These are phyloP conservation scores for Lepidium sativum DNA, from an alignment of 345 rosid species.

Conservation along the genomic window DNA sequence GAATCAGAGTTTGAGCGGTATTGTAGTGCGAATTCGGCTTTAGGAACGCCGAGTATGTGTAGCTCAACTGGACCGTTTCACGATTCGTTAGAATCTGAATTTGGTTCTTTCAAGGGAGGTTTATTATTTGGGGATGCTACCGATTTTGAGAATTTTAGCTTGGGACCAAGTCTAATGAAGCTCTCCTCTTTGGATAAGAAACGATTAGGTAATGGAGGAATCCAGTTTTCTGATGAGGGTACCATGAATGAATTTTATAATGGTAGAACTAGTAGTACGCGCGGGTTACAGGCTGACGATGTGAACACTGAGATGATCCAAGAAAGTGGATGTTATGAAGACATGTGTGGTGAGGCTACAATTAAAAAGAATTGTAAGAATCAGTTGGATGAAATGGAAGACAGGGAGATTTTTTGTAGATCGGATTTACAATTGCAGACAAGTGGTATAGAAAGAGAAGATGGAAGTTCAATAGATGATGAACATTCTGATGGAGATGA, in stretches of 20 bases:
- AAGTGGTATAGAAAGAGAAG: constrained; percentile 28
- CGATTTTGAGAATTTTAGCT: constrained; percentile 50
- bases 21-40: constrained; percentile 72
- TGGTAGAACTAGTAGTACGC: not conserved
- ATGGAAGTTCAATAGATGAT: constrained; percentile 28
- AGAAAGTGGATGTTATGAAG: constrained; percentile 18
- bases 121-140: constrained; percentile 35
- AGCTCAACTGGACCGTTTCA: constrained; percentile 45
- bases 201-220: constrained; percentile 19
- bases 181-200: constrained; percentile 14
- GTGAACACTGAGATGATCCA: not conserved
- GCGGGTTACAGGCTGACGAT: not conserved
- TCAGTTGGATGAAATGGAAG: constrained; percentile 11
- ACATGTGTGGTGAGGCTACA: not conserved
- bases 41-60: constrained; percentile 70
- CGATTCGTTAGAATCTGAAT: constrained; percentile 57
- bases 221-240: constrained; percentile 22
- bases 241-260: constrained; percentile 4
- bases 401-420: constrained; percentile 10
- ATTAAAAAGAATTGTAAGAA: constrained; percentile 18
- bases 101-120: constrained; percentile 44
- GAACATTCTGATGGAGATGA: constrained; percentile 58
- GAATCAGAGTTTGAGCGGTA: constrained; percentile 81
- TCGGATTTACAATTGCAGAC: constrained; percentile 16
- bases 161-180: constrained; percentile 37